phyloP scores from a whole-genome alignment of 2,329 filamentous ascomycete species.

The Nigrospora oryzae region DNA sequence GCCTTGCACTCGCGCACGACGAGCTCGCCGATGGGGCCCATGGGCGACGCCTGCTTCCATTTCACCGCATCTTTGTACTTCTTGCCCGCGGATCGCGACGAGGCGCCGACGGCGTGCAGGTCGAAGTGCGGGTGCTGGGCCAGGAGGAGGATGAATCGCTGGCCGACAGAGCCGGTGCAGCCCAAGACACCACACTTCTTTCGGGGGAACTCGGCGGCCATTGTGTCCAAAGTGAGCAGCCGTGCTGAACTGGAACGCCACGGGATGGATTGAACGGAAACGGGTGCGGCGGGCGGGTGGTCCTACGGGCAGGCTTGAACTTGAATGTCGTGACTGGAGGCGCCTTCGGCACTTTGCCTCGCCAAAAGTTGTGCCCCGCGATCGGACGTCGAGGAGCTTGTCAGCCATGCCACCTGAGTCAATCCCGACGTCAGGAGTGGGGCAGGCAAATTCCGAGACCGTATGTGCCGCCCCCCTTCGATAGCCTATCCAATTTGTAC shows the following conservation, averaged over 20 bases:
- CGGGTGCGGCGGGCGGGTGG: too few species aligned
- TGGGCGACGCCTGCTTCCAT: conserved; percentile 87
- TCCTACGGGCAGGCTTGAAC: too few species aligned
- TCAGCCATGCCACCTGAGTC: background rate
- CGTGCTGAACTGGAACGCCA: too few species aligned
- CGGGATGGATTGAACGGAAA: too few species aligned
- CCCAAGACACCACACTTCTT: conserved; percentile 61
- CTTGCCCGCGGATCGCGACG: conserved; percentile 82
- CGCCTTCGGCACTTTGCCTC: too few species aligned
- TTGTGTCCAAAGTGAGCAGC: background rate
- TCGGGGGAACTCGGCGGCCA: conserved; percentile 1
- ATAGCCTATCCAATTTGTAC: too few species aligned
- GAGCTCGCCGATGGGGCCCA: conserved; percentile 71
- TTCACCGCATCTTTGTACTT: conserved; percentile 88
- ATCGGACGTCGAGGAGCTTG: background rate
- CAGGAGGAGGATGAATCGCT: conserved; percentile 90
- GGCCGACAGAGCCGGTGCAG: conserved; percentile 88
- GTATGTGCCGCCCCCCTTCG: too few species aligned
- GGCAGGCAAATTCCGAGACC: too few species aligned
- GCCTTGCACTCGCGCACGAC: conserved; percentile 80
- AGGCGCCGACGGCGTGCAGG: conserved; percentile 84
- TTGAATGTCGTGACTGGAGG: too few species aligned
- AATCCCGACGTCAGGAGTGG: too few species aligned
- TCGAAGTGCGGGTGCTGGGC: conserved; percentile 79
- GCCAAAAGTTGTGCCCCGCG: background rate